A percentile compares a stretch with the other conserved stretches of the same genome.
Evolutionary conservation across 2,329 filamentous ascomycete species (phyloP).

Genomic region (Pseudogymnoascus sp.): DNA sequence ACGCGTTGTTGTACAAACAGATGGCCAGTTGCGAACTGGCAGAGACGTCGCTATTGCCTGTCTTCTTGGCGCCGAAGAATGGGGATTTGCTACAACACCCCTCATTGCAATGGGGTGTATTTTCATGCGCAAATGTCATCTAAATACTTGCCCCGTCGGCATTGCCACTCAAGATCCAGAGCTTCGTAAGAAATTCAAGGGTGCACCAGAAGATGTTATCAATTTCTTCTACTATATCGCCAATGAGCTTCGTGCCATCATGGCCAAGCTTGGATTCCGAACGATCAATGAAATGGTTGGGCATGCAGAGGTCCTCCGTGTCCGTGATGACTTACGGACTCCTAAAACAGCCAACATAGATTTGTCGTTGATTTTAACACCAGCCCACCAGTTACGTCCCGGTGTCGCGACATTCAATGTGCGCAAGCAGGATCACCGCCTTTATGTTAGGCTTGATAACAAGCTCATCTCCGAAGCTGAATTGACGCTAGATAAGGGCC

Average conservation of each 20-base stretch:
- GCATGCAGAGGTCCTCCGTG: slow-evolving; percentile 75
- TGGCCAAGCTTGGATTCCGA: slow-evolving; percentile 90
- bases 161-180: slow-evolving; percentile 96
- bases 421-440: slow-evolving; percentile 91
- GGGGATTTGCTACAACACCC: slow-evolving; percentile 90
- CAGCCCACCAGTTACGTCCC: slow-evolving; percentile 89
- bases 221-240: slow-evolving; percentile 99
- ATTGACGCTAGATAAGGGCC: slow-evolving; percentile 85
- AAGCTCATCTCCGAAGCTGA: slow-evolving; percentile 95
- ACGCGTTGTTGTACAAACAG: slow-evolving; percentile 91
- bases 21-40: slow-evolving; percentile 87
- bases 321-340: slow-evolving; percentile 80
- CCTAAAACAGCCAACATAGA: slow-evolving; percentile 91
- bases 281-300: slow-evolving; percentile 98
- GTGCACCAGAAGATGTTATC: slow-evolving; percentile 91
- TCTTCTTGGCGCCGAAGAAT: slow-evolving; percentile 94
- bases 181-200: slow-evolving; percentile 85
- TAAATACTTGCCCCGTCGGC: slow-evolving; percentile 81
- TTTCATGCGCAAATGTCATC: slow-evolving; percentile 73
- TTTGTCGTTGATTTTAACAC: slow-evolving; percentile 83
- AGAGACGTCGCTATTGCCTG: slow-evolving; percentile 92
- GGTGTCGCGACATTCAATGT: slow-evolving; percentile 96
- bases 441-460: slow-evolving; percentile 90
- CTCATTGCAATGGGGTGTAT: slow-evolving; percentile 96
- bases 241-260: slow-evolving; percentile 92